Evolutionary conservation across 352 stramenopile species (phyloP), one percentile per base, ranked within the genome.

Genomic region (Pythium dissotocum): DNA sequence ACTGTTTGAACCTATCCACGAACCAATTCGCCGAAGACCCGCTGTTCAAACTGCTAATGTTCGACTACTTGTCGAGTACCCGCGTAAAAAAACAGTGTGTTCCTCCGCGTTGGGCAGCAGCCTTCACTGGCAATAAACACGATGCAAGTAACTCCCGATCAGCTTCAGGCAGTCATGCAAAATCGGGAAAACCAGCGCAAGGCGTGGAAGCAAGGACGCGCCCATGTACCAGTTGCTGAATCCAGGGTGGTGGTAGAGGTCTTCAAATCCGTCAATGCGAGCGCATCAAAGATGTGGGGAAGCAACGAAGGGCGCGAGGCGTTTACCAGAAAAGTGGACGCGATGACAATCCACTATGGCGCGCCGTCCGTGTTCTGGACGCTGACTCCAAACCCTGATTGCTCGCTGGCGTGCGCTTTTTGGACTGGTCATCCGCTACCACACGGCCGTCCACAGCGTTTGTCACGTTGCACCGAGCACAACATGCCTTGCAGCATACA

Each of bases 351-450:
- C 26, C 56, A 52, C 33, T 72, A 65, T 35, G 64, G 61, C 0
- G 38, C 70, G 21, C 71, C 67, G 0, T 77, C 71, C 0, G 26
- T 77, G 0, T 77, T 77, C n/a, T 77, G 71, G 71, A 77, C 71
- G 21, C n/a, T 75, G 7, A 77, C 71, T 2, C 71, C 71, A 30
- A 77, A 77, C 26, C 71, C 71, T 1, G 71, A 77, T 36, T 57
- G 51, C 7, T 75, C 63, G 2, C 54, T 77, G 1, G 46, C 64
- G 1, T 65, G 63, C 30, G 67, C 67, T 1, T 77, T 72, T 33
- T 77, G 71, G 71, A 69, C 63, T 5, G 60, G 60, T 6, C 46
- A 26, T 0, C 18, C 59, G 2, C 56, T 77, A 12, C 63, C 67
- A 6, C 26, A 32, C 12, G 67, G 49, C 4, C 40, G 60, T 1